phyloP scores from a whole-genome alignment of 2,329 filamentous ascomycete genomes.

The Paraphaeosphaeria minitans region DNA sequence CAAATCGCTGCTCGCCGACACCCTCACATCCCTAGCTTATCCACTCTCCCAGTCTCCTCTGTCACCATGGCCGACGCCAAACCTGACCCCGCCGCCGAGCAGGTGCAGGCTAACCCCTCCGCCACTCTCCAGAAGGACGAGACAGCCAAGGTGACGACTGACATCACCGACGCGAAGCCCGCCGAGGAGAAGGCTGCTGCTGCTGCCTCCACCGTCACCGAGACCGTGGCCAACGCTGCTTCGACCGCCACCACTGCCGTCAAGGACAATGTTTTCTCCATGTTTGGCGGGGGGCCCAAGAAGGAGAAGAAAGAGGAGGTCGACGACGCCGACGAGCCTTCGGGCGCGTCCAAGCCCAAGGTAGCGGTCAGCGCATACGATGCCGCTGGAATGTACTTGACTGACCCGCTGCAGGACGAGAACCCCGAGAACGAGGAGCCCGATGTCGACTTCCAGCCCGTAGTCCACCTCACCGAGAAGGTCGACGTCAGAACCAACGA shows the following conservation, averaged over 20 bases:
- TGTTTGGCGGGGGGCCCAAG: conserved; percentile 97
- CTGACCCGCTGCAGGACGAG: conserved; percentile 59
- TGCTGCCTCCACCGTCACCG: conserved; percentile 30
- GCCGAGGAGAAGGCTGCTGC: conserved; percentile 59
- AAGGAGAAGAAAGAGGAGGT: conserved; percentile 91
- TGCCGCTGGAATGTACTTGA: background rate
- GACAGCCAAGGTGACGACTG: conserved; percentile 52
- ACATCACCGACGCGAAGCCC: conserved; percentile 46
- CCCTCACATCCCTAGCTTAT: background rate
- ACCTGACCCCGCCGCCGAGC: conserved; percentile 49
- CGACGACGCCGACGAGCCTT: conserved; percentile 75
- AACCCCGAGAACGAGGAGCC: conserved; percentile 86
- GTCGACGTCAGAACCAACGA: conserved; percentile 98
- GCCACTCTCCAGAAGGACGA: conserved; percentile 50
- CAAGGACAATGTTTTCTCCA: conserved; percentile 79
- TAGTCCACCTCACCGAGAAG: conserved; percentile 94
- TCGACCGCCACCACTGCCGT: conserved; percentile 45
- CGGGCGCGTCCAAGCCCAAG: conserved; percentile 71
- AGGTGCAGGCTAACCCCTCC: conserved; percentile 43
- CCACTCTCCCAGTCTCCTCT: background rate
- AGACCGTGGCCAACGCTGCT: conserved; percentile 47
- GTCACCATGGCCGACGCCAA: conserved; percentile 47
- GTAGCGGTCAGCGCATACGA: conserved; percentile 52
- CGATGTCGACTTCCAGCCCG: conserved; percentile 96
- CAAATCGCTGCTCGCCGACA: background rate